Evolutionary conservation across 495 filamentous ascomycete species (phyloP).

Genomic region (Xylaria venustula): DNA sequence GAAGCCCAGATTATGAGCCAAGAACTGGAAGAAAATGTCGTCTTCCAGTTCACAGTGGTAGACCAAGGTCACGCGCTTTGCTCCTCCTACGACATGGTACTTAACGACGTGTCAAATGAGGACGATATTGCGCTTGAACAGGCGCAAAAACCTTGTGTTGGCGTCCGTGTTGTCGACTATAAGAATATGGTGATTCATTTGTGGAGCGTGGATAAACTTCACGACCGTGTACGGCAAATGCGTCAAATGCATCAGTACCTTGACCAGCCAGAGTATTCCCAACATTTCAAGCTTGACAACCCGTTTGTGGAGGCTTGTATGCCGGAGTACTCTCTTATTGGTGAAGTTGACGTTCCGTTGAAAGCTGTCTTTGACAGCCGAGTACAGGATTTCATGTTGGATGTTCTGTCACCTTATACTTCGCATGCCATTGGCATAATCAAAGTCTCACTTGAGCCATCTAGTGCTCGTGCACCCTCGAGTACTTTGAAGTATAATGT

Average conservation of each 20-base stretch:
- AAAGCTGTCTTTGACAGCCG: constrained; percentile 92
- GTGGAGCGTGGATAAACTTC: constrained; percentile 92
- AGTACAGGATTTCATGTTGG: constrained; percentile 90
- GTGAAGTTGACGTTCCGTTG: constrained; percentile 90
- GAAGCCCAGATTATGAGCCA: constrained; percentile 98
- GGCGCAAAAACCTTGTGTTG: constrained; percentile 85
- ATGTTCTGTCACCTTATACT: constrained; percentile 90
- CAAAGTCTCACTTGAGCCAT: constrained; percentile 87
- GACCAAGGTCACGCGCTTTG: constrained; percentile 83
- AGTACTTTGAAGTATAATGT: constrained; percentile 97
- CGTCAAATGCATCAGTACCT: constrained; percentile 95
- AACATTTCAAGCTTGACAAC: constrained; percentile 73
- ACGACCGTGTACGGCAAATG: constrained; percentile 84
- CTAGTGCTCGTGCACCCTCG: constrained; percentile 86
- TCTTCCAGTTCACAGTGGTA: constrained; percentile 93
- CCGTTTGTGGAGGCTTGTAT: constrained; percentile 88
- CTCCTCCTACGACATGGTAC: constrained; percentile 93
- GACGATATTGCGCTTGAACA: constrained; percentile 82
- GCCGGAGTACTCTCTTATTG: constrained; percentile 87
- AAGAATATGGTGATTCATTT: constrained; percentile 82
- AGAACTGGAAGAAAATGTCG: constrained; percentile 88
- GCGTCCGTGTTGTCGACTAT: constrained; percentile 88
- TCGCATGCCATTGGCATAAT: constrained; percentile 85
- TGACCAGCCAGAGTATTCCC: constrained; percentile 88
- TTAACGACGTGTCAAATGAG: constrained; percentile 84